A percentile compares a stretch with the other conserved stretches of the same genome.
phyloP scores from a whole-genome alignment of 2,329 filamentous ascomycete species.

The Botryosphaeria dothidea region DNA sequence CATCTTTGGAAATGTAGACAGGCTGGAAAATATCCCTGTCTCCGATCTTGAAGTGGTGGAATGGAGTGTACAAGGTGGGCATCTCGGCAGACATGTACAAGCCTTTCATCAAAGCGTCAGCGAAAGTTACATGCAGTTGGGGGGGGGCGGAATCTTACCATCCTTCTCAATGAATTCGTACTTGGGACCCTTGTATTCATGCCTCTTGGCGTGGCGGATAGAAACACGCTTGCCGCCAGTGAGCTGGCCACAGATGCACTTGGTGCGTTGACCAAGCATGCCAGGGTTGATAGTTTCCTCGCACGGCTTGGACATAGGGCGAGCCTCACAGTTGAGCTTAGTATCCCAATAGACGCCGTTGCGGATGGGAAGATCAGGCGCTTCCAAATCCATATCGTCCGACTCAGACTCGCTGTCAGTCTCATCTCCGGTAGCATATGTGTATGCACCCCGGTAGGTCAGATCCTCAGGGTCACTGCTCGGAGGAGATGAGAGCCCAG shows the following conservation, averaged over 20 bases:
- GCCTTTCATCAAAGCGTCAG: background rate
- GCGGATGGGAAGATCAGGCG: background rate
- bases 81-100: background rate
- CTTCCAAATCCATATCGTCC: background rate
- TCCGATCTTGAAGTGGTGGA: background rate
- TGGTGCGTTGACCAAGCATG: background rate
- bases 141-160: background rate
- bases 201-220: background rate
- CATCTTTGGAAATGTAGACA: background rate
- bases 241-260: constrained; percentile 5
- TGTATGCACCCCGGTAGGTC: background rate
- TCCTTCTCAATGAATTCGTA: background rate
- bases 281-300: background rate
- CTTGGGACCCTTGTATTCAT: background rate
- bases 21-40: background rate
- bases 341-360: background rate
- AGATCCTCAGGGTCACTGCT: background rate
- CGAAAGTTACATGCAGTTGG: too few species aligned
- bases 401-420: background rate
- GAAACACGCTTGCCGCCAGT: background rate
- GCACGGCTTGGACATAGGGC: background rate
- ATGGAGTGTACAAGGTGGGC: background rate
- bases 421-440: background rate
- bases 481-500: background rate
- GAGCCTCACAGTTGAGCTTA: constrained; percentile 1